Base-by-base conservation (phyloP, 148 eudicot species). In the Simmondsia chinensis region DNA sequence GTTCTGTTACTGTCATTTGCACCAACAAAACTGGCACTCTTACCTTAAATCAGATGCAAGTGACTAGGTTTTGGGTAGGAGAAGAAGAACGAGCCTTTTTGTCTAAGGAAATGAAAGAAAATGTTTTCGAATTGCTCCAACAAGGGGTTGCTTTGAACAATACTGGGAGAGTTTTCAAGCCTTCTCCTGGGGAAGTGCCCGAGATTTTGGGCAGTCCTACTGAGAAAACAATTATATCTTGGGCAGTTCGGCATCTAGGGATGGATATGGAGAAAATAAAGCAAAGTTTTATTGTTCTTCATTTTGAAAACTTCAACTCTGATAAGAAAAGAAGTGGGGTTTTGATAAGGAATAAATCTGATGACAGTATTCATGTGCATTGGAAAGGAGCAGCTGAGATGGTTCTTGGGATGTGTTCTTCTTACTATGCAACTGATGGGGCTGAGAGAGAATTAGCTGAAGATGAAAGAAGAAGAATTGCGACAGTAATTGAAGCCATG, bases 301-400 rank as follows among this genome's bases (percentile, higher is more conserved):
- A 69, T 15, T 75, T 73, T 7, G 79, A 77, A 47, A 73, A 73
- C 20, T 77, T 77, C 48, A 77, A 73, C 34, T 72, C 83, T 8
- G 72, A 69, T 55, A 77, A 77, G 58, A 77, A 77, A 63, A 41
- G 75, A 31, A 72, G 83, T 41, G 79, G 83, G 10, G 72, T 72
- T 6, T 39, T 48, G 25, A 41, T 59, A 7, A 72, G 47, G 49
- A 63, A 46, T 22, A 51, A 40, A 16, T 53, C 44, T 34, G 60
- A 64, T 12, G 32, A 60, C 33, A 52, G 55, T 11, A 35, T 31
- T 9, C 63, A 61, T 33, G 56, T 73, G 38, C 83, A 77, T 37
- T 77, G 76, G 79, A 77, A 77, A 53, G 83, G 83, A 50, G 83
- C 79, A 14, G 83, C 83, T 29, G 79, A 77, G 55, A 77, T 77